Evolutionary conservation across 441 rosid species (phyloP), one percentile per base, ranked within the genome.

Genomic region (Daphne laureola): DNA sequence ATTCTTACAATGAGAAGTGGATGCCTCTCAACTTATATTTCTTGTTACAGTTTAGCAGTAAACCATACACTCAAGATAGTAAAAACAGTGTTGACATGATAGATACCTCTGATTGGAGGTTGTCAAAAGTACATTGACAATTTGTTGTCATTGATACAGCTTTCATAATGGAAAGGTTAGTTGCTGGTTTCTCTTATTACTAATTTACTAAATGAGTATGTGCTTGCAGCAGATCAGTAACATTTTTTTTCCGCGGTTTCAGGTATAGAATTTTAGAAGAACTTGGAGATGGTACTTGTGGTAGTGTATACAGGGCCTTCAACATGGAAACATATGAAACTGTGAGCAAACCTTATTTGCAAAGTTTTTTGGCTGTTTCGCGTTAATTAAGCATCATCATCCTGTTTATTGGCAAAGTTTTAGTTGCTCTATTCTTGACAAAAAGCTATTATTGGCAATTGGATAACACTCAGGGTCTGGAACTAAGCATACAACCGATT

Each of bases 241-340:
- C 17, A 41, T 51, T 38, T 46, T 12, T 11, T 58, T 35, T 60
- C n/a, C 46, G 38, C 9, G 8, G 38, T 31, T 46, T 14, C 78
- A 92, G 96, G 71, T 92, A 86, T 64, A 83, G 71, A 77, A 67
- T 92, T 71, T 74, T 72, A 58, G 94, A 84, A 73, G 96, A 92
- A 82, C 87, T 92, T 59, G 98, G 98, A 55, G 85, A 88, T 74
- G 98, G 98, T 73, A 92, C 98, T 15, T 92, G 96, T 64, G 98
- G 96, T 67, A 65, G 86, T 54, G 98, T 92, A 55, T 92, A 79
- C 75, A 88, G 81, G 68, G 98, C 96, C 62, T 62, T 88, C 58
- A 82, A 84, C 68, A 67, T 63, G 17, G 94, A 86, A 67, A 78
- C 94, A 14, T 69, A 64, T 56, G 96, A 92, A 71, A 78, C 67